phyloP scores from a whole-genome alignment of 371 early-diverging fungal species.

The Saksenaea vasiformis region DNA sequence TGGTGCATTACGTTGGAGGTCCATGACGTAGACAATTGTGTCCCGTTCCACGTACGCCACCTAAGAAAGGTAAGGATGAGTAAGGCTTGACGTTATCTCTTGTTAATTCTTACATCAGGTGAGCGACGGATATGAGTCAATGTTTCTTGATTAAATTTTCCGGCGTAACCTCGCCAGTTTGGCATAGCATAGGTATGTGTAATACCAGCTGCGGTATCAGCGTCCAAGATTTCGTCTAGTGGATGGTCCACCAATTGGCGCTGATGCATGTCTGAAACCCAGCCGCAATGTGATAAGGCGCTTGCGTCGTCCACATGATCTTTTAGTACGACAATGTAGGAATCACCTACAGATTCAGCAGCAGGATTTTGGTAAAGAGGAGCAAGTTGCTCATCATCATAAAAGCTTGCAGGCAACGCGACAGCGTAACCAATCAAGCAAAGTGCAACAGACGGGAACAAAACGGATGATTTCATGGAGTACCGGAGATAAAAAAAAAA shows the following conservation, averaged over 20 bases:
- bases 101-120: slow-evolving; percentile 35
- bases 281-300: slow-evolving; percentile 34
- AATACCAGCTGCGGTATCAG: slow-evolving; percentile 51
- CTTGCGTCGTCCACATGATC: slow-evolving; percentile 39
- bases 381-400: slow-evolving; percentile 36
- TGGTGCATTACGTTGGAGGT: slow-evolving; percentile 76
- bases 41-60: slow-evolving; percentile 90
- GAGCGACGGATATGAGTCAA: slow-evolving; percentile 71
- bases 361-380: slow-evolving; percentile 67
- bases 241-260: background rate
- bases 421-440: slow-evolving; percentile 13
- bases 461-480: slow-evolving; percentile 5
- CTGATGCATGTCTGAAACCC: slow-evolving; percentile 29
- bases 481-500: background rate
- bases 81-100: background rate
- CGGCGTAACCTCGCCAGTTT: slow-evolving; percentile 80
- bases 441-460: slow-evolving; percentile 16
- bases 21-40: slow-evolving; percentile 75
- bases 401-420: slow-evolving; percentile 12
- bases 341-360: slow-evolving; percentile 70
- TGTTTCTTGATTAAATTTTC: slow-evolving; percentile 68
- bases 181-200: slow-evolving; percentile 75
- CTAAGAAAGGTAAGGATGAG: slow-evolving; percentile 26
- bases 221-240: slow-evolving; percentile 22
- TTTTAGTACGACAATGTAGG: slow-evolving; percentile 87